Percentiles rank a stretch among this genome's conserved stretches.
phyloP scores from a whole-genome alignment of 139 green algal genomes.

The Limnomonas spitsbergensis region DNA sequence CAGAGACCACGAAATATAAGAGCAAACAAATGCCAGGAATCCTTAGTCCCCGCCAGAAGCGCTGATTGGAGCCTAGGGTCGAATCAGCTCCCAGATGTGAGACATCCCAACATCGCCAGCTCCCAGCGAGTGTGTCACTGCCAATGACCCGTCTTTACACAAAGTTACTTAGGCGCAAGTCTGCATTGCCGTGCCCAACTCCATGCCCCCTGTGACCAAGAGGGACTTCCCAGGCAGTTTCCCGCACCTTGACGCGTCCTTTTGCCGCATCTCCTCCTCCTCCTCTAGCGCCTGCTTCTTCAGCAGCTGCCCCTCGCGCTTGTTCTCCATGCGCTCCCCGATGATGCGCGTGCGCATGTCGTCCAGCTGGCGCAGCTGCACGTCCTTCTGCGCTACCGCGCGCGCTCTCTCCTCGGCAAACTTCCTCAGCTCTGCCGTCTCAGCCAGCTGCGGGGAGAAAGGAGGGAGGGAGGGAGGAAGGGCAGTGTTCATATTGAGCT shows the following conservation, averaged over 20 bases:
- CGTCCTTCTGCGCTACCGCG: slow-evolving; percentile 54
- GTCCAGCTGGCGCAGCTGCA: slow-evolving; percentile 55
- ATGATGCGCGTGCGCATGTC: slow-evolving; percentile 42
- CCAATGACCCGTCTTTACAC: neutral
- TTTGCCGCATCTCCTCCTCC: slow-evolving; percentile 31
- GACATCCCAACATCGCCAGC: too few relatives aligned
- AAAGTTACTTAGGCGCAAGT: neutral
- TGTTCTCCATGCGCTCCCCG: slow-evolving; percentile 39
- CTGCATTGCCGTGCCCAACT: neutral
- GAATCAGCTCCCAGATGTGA: neutral
- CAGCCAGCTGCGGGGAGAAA: slow-evolving; percentile 37
- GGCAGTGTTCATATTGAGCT: too few relatives aligned
- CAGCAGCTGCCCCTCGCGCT: slow-evolving; percentile 38
- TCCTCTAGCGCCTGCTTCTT: slow-evolving; percentile 28
- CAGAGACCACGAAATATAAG: neutral
- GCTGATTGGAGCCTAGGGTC: neutral
- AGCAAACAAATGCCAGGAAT: too few relatives aligned
- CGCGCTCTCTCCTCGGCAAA: slow-evolving; percentile 38
- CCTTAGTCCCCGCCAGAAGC: neutral
- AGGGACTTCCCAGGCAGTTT: neutral
- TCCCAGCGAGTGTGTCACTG: neutral
- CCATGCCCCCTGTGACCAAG: neutral
- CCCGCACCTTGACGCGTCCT: slow-evolving; percentile 36
- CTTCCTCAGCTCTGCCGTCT: slow-evolving; percentile 58
- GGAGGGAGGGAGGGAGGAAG: neutral